These are phyloP conservation scores for Colletotrichum tropicale DNA, from an alignment of 2,329 filamentous ascomycete genomes.

Conservation along the genomic window DNA sequence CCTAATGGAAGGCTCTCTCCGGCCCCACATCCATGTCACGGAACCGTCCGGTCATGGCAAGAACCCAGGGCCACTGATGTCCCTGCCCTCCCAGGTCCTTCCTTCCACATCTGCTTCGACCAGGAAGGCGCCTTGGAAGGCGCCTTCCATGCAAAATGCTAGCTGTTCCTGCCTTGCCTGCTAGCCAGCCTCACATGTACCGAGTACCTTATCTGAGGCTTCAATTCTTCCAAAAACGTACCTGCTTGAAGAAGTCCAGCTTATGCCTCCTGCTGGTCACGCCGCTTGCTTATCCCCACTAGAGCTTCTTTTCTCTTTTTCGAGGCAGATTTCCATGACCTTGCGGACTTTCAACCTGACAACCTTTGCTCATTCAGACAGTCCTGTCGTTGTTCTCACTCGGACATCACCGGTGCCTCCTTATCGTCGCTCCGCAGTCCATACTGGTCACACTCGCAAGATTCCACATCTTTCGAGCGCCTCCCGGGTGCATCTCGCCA, in stretches of 20 bases:
- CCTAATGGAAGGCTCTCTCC: neutral
- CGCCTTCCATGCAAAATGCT: neutral
- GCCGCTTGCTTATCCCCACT: neutral
- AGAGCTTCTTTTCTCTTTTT: neutral
- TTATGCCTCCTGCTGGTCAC: neutral
- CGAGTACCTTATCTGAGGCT: neutral
- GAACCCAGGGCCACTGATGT: neutral
- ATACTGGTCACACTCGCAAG: neutral
- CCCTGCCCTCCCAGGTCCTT: neutral
- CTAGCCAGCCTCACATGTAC: neutral
- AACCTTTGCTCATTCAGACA: neutral
- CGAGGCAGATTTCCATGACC: neutral
- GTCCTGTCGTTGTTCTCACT: neutral
- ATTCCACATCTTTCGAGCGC: neutral
- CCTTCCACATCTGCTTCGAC: neutral
- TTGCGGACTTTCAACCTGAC: neutral
- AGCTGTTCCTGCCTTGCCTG: neutral
- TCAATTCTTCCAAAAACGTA: neutral
- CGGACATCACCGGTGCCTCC: neutral
- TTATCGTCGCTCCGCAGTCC: neutral
- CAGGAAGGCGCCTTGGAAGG: neutral
- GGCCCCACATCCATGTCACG: neutral
- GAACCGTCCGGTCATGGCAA: neutral
- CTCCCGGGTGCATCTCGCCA: neutral
- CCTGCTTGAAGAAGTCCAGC: neutral